Base-by-base conservation (phyloP, 2,329 filamentous ascomycete genomes). In the Epichloe sp. region DNA sequence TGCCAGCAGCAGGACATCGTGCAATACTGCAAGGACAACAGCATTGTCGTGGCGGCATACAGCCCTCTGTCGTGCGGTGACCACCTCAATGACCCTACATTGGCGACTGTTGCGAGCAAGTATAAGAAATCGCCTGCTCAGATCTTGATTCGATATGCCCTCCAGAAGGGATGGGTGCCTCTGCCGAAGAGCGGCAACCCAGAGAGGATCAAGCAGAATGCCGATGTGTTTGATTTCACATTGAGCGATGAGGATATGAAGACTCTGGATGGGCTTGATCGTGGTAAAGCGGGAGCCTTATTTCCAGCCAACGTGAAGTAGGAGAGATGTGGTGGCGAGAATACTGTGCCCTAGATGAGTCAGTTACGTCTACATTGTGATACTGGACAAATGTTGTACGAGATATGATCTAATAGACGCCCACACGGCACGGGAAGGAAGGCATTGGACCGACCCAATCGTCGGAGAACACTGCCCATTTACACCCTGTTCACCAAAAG, bases 121-220 rank as follows among this genome's bases (percentile, higher is more conserved):
- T 76, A 85, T 62, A 67, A 65, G 40, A 83, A 78, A 61, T 74
- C 75, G 8, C 74, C 80, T 1, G 77, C 78, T 31, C 84, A 88
- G 65, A 68, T 88, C 5, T 67, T 89, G 55, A 71, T 89, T 17
- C 74, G 84, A 53, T 89, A 83, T 62, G 77, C 77, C 54, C 64
- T 88, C 60, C 82, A 88, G 61, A 87, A 86, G 68, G 75, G 71
- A 10, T 85, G 80, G 78, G 74, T 82, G 15, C 81, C 83, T 17
- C 64, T 86, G 52, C 81, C 82, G 19, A 86, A 86, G 71, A 84
- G 80, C 53, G 78, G 78, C 49, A 76, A 71, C 2, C 69, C 73
- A 0, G 74, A 73, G 10, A 71, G 80, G 11, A 86, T 86, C 56
- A 70, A 65, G 48, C 70, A 75, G 52, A 86, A 86, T 59, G 72